These are phyloP conservation scores for Kodamaea derodonti DNA, from an alignment of 1,139 yeast genomes.

Conservation along the genomic window DNA sequence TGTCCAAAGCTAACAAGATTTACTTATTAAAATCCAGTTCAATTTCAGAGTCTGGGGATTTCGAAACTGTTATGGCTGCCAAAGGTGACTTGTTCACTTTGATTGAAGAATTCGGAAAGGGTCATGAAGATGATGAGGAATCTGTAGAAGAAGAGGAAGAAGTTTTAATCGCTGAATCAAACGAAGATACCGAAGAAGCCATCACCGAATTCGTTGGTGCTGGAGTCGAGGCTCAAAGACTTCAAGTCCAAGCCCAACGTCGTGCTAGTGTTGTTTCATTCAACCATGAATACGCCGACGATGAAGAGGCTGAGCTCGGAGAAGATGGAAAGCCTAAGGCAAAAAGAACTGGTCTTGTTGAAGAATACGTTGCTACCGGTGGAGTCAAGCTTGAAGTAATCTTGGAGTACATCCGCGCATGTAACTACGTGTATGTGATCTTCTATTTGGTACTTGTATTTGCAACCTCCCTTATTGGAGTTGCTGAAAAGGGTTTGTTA, in stretches of 20 bases:
- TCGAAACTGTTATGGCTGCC: conserved; percentile 15
- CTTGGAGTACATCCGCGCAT: conserved; percentile 32
- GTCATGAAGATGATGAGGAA: conserved; percentile 3
- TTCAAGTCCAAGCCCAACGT: conserved; percentile 2
- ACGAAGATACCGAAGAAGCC: neutral
- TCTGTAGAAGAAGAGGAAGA: conserved; percentile 7
- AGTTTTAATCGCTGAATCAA: conserved; percentile 4
- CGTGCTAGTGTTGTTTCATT: conserved; percentile 20
- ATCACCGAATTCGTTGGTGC: neutral
- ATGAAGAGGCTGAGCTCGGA: conserved; percentile 15
- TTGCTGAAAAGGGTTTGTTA: conserved; percentile 31
- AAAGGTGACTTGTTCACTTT: conserved; percentile 21
- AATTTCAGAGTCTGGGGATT: conserved; percentile 17
- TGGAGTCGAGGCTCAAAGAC: conserved; percentile 6
- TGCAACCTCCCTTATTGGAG: conserved; percentile 18
- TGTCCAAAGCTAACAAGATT: conserved; percentile 16
- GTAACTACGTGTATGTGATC: conserved; percentile 26
- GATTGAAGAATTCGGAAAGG: conserved; percentile 23
- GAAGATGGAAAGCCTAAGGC: conserved; percentile 8
- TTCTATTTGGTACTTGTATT: conserved; percentile 23
- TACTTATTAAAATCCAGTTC: conserved; percentile 15
- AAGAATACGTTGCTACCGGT: conserved; percentile 30
- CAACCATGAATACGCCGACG: conserved; percentile 18
- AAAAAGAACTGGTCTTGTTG: conserved; percentile 23
- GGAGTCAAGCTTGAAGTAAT: conserved; percentile 31